Conservation (phyloP, 2,329 filamentous ascomycete species). For the Pseudocercospora pini-densiflorae region DNA sequence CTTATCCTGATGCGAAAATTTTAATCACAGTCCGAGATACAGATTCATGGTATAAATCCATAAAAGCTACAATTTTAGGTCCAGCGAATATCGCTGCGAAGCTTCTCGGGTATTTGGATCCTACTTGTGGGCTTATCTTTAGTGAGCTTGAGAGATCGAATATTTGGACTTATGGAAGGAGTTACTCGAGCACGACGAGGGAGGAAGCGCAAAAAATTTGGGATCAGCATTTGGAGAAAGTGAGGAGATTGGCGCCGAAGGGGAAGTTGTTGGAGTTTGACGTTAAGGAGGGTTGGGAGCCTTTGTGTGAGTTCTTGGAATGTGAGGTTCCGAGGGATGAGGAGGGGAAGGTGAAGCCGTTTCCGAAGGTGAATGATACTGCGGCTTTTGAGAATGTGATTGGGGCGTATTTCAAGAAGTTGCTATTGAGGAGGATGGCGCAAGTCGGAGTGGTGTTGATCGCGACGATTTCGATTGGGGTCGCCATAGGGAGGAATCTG, state of each 20-base stretch:
- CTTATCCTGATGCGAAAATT: background rate
- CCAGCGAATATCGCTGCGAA: background rate
- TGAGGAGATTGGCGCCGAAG: background rate
- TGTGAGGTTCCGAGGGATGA: slow-evolving; percentile 4
- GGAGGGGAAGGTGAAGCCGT: slow-evolving; percentile 1
- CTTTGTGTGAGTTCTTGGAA: slow-evolving; percentile 6
- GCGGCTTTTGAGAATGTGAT: slow-evolving; percentile 11
- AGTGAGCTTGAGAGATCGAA: slow-evolving; percentile 1
- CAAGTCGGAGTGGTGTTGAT: background rate
- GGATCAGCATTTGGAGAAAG: background rate
- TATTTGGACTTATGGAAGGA: background rate
- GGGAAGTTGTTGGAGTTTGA: slow-evolving; percentile 8
- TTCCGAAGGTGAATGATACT: slow-evolving; percentile 13
- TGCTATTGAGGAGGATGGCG: background rate
- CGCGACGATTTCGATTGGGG: slow-evolving; percentile 1
- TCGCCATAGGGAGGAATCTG: background rate
- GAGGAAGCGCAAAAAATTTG: background rate
- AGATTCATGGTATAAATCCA: slow-evolving; percentile 43
- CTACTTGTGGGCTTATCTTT: background rate
- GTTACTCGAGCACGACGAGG: background rate
- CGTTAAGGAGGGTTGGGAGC: slow-evolving; percentile 8
- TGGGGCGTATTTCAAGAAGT: slow-evolving; percentile 8
- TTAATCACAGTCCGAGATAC: background rate
- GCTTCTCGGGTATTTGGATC: background rate
- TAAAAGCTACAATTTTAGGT: slow-evolving; percentile 6